A percentile compares a stretch with the other conserved stretches of the same genome.
Evolutionary conservation across 495 filamentous ascomycete species (phyloP).

Genomic region (Podospora bellae-mahoneyi): DNA sequence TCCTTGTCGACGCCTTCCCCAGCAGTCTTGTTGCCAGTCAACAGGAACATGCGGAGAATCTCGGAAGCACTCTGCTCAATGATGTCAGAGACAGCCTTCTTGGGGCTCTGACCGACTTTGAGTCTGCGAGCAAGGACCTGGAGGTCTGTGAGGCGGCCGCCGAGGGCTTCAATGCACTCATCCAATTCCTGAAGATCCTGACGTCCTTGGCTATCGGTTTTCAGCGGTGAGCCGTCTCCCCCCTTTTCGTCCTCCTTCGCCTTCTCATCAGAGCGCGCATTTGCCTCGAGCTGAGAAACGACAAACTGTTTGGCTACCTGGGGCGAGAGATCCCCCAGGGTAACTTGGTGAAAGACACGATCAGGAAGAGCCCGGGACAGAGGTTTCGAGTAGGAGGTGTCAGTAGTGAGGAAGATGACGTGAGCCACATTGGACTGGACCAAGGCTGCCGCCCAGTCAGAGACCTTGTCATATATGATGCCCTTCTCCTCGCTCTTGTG

Average conservation of each 20-base stretch:
- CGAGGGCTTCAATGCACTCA: constrained; percentile 73
- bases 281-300: constrained; percentile 68
- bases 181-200: constrained; percentile 62
- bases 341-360: constrained; percentile 81
- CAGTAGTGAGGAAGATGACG: constrained; percentile 94
- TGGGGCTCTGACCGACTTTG: constrained; percentile 81
- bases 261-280: constrained; percentile 22
- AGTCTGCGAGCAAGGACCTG: constrained; percentile 90
- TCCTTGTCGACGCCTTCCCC: constrained; percentile 46
- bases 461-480: constrained; percentile 83
- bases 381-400: constrained; percentile 83
- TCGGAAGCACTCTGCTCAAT: constrained; percentile 83
- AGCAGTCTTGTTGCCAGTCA: constrained; percentile 40
- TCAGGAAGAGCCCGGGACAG: constrained; percentile 85
- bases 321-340: constrained; percentile 78
- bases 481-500: constrained; percentile 69
- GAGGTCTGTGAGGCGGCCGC: constrained; percentile 88
- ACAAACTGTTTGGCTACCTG: constrained; percentile 87
- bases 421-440: constrained; percentile 89
- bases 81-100: constrained; percentile 82
- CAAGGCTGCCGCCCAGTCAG: constrained; percentile 88
- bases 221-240: constrained; percentile 7
- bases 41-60: constrained; percentile 88
- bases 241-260: constrained; percentile 16
- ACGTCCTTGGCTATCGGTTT: constrained; percentile 43